Conservation (phyloP, 129 eudicot species). For the Escallonia rubra region DNA sequence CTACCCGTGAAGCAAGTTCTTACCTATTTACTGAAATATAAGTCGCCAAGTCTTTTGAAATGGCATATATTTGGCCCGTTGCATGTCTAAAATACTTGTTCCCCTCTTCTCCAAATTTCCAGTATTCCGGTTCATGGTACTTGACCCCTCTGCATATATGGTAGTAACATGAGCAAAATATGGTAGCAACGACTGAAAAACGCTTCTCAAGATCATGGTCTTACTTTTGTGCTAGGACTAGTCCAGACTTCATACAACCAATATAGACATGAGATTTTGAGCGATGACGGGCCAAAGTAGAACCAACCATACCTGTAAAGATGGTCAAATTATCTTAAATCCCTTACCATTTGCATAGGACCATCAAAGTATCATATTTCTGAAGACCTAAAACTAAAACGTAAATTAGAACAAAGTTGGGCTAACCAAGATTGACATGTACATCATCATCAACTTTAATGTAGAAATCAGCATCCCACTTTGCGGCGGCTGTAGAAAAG, state of each 20-base stretch:
- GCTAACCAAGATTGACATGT: constrained; percentile 83
- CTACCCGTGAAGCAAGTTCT: constrained; percentile 4
- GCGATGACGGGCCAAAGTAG: constrained; percentile 66
- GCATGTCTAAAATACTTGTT: constrained; percentile 93
- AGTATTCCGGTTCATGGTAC: constrained; percentile 93
- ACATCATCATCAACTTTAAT: constrained; percentile 93
- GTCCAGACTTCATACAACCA: constrained; percentile 97
- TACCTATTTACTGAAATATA: constrained; percentile 79
- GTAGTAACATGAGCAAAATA: neutral
- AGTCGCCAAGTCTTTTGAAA: constrained; percentile 86
- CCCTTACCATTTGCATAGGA: neutral
- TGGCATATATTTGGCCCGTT: constrained; percentile 79
- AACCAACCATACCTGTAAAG: constrained; percentile 59
- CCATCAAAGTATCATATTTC: neutral
- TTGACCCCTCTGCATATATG: constrained; percentile 56
- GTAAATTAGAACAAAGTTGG: neutral
- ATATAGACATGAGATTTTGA: constrained; percentile 72
- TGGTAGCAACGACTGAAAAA: neutral
- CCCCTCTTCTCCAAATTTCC: constrained; percentile 97
- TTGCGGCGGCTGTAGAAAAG: constrained; percentile 69
- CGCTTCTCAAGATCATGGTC: constrained; percentile 2
- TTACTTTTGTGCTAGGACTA: constrained; percentile 81
- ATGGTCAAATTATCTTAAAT: neutral
- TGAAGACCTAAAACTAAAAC: neutral
- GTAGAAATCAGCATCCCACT: constrained; percentile 88